phyloP scores from a whole-genome alignment of 345 rosid species.

The Erucastrum elatum region DNA sequence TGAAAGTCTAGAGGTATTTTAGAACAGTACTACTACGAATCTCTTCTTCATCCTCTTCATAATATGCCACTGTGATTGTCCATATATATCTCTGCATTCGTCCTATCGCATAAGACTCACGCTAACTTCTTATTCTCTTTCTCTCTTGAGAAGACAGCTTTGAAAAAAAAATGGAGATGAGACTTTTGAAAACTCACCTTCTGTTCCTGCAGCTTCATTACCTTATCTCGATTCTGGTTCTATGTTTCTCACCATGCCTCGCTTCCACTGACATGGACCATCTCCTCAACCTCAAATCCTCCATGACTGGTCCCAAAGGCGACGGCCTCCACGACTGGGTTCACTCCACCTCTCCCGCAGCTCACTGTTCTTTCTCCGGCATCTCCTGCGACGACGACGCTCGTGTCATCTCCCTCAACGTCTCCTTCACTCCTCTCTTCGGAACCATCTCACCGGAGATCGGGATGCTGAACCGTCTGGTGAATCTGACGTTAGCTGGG shows the following conservation, averaged over 20 bases:
- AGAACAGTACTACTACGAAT: constrained; percentile 46
- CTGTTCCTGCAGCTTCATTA: constrained; percentile 20
- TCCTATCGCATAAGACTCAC: constrained; percentile 39
- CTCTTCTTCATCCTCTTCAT: constrained; percentile 36
- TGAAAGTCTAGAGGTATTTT: constrained; percentile 24
- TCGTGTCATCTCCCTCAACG: constrained; percentile 63
- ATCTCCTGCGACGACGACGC: constrained; percentile 57
- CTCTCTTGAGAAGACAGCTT: not conserved
- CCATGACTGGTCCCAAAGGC: constrained; percentile 55
- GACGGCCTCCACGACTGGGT: constrained; percentile 72
- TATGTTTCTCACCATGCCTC: constrained; percentile 32
- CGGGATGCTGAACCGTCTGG: constrained; percentile 57
- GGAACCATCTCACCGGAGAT: constrained; percentile 73
- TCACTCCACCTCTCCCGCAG: constrained; percentile 41
- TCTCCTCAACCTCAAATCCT: constrained; percentile 64
- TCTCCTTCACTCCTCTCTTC: constrained; percentile 49
- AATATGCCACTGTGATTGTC: constrained; percentile 23
- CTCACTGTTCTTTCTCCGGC: constrained; percentile 85
- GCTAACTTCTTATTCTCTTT: constrained; percentile 29
- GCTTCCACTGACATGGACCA: constrained; percentile 54
- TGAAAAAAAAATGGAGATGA: constrained; percentile 24
- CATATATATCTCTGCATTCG: constrained; percentile 12
- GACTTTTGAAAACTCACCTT: constrained; percentile 24
- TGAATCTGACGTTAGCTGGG: constrained; percentile 56
- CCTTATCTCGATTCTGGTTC: constrained; percentile 23